These are phyloP conservation scores for Endoconidiophora laricicola DNA, from an alignment of 2,329 filamentous ascomycete genomes.

Conservation along the genomic window DNA sequence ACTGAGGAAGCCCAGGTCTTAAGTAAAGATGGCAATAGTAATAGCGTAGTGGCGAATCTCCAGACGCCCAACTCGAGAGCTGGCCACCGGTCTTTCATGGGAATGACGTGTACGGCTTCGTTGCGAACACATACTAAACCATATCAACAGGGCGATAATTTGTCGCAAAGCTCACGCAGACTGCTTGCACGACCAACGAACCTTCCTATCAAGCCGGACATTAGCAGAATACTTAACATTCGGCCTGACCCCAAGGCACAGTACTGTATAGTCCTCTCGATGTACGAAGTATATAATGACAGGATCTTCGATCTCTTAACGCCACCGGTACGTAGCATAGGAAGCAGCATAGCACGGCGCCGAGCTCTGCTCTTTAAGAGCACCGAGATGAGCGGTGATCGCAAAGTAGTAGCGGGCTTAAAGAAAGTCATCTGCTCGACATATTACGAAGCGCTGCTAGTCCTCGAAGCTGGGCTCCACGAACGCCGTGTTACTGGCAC, in stretches of 20 bases:
- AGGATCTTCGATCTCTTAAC: conserved; percentile 87
- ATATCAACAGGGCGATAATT: conserved; percentile 31
- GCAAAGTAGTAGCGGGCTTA: conserved; percentile 87
- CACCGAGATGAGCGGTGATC: conserved; percentile 71
- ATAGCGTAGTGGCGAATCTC: too few relatives aligned
- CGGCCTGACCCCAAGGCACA: conserved; percentile 51
- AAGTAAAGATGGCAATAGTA: too few relatives aligned
- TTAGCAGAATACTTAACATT: conserved; percentile 50
- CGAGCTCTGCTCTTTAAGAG: conserved; percentile 79
- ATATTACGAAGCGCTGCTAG: conserved; percentile 70
- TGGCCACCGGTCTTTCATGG: conserved; percentile 18
- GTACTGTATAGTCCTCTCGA: conserved; percentile 79
- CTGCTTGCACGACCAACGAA: conserved; percentile 52
- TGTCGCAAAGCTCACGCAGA: conserved; percentile 32
- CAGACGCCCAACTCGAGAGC: too few relatives aligned
- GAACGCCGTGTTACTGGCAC: conserved; percentile 82
- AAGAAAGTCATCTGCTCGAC: conserved; percentile 76
- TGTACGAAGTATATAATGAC: conserved; percentile 99
- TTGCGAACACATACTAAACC: conserved; percentile 33
- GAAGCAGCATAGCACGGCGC: conserved; percentile 29
- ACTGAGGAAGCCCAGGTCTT: too few relatives aligned
- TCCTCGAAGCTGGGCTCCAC: conserved; percentile 75
- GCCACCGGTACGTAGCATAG: conserved; percentile 19
- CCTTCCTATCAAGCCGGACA: conserved; percentile 57
- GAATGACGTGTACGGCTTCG: conserved; percentile 25